Evolutionary conservation across 1,139 yeast genomes (phyloP).

Genomic region (Diutina neorugosa): DNA sequence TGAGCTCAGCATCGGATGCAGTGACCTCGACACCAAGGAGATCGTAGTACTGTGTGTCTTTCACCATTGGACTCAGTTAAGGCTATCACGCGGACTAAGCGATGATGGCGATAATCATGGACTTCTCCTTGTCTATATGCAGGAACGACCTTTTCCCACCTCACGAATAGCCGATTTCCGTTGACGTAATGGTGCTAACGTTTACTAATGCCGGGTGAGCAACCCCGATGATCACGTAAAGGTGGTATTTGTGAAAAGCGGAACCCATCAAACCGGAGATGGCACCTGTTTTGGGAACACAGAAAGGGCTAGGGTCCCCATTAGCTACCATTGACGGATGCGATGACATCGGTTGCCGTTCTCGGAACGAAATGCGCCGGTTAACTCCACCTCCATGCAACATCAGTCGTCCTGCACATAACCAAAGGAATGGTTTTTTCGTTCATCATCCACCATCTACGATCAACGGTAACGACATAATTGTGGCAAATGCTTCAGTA

Average conservation of each 20-base stretch:
- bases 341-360: neutral
- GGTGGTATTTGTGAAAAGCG: too few species aligned
- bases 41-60: constrained; percentile 16
- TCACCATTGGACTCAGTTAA: constrained; percentile 11
- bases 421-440: neutral
- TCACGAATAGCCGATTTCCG: too few species aligned
- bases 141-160: too few species aligned
- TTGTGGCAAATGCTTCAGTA: neutral
- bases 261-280: too few species aligned
- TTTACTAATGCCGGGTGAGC: too few species aligned
- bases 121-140: neutral
- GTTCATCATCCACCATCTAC: neutral
- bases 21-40: constrained; percentile 13
- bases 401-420: neutral
- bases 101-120: neutral
- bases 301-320: too few species aligned
- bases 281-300: too few species aligned
- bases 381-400: too few species aligned
- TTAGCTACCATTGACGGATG: neutral
- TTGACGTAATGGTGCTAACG: too few species aligned
- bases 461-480: neutral
- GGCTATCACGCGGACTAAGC: neutral
- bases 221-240: too few species aligned
- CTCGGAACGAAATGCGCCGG: neutral
- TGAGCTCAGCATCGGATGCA: constrained; percentile 15